A percentile compares a stretch with the other conserved stretches of the same genome.
These are phyloP conservation scores for Ustanciosporium gigantosporum DNA, from an alignment of 1,284 basidiomycete species.

Conservation along the genomic window DNA sequence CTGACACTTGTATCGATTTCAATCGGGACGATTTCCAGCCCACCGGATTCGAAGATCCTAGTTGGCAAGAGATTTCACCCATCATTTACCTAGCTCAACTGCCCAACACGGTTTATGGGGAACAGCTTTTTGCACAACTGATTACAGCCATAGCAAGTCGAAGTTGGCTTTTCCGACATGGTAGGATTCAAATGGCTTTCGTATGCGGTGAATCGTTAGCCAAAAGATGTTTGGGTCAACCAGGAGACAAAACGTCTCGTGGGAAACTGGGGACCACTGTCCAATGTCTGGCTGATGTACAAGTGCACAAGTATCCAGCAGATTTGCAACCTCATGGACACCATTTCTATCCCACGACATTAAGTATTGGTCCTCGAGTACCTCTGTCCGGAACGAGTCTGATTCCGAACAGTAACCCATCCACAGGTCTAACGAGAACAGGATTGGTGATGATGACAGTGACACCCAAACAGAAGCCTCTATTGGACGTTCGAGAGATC, in stretches of 20 bases:
- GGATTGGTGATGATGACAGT: constrained; percentile 44
- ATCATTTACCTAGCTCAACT: constrained; percentile 54
- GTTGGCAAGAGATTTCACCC: constrained; percentile 37
- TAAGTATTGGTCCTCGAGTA: constrained; percentile 46
- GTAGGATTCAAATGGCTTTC: constrained; percentile 45
- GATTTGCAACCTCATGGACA: constrained; percentile 37
- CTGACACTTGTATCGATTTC: constrained; percentile 14
- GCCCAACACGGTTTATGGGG: constrained; percentile 57
- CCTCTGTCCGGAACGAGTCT: constrained; percentile 15
- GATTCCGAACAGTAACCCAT: constrained; percentile 48
- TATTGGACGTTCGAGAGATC: constrained; percentile 39
- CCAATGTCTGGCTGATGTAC: constrained; percentile 35
- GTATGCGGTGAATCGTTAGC: constrained; percentile 53
- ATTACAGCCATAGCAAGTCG: constrained; percentile 45
- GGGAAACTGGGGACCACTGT: constrained; percentile 46
- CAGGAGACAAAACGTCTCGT: constrained; percentile 28
- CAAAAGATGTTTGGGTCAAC: constrained; percentile 37
- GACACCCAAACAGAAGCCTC: constrained; percentile 41
- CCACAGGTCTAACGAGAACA: constrained; percentile 33
- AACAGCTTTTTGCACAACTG: constrained; percentile 57
- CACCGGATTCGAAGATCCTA: constrained; percentile 14
- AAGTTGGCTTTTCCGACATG: constrained; percentile 53
- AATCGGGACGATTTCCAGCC: constrained; percentile 9
- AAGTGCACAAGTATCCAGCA: constrained; percentile 17
- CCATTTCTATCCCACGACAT: constrained; percentile 47